phyloP scores from a whole-genome alignment of 192 early-diverging fungal species.

The Chytriomyces sp. region DNA sequence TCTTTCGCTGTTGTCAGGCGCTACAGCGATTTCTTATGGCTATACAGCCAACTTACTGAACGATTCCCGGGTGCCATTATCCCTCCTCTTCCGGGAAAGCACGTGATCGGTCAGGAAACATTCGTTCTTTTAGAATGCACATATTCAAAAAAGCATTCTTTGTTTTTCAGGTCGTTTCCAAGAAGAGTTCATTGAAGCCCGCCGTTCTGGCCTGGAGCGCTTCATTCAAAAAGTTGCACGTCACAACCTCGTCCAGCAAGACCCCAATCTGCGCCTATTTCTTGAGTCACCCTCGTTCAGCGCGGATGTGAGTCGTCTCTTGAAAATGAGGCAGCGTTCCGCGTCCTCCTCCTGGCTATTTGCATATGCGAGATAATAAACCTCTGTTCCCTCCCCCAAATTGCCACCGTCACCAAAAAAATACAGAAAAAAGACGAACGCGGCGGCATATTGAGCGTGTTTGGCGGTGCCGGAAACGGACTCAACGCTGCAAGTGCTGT shows the following conservation, averaged over 20 bases:
- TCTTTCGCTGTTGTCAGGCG: slow-evolving; percentile 84
- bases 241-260: slow-evolving; percentile 81
- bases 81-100: slow-evolving; percentile 92
- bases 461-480: not conserved
- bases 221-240: slow-evolving; percentile 77
- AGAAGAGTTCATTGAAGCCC: slow-evolving; percentile 92
- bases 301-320: slow-evolving; percentile 49
- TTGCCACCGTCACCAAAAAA: not conserved
- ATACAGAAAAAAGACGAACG: slow-evolving; percentile 20
- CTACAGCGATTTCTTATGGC: slow-evolving; percentile 93
- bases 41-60: slow-evolving; percentile 77
- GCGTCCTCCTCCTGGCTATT: not conserved
- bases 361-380: not conserved
- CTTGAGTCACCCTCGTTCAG: slow-evolving; percentile 85
- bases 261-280: slow-evolving; percentile 83
- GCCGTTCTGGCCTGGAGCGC: slow-evolving; percentile 80
- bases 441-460: not conserved
- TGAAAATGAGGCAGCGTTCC: too few species aligned
- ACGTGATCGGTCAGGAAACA: slow-evolving; percentile 67
- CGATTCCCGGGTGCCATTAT: slow-evolving; percentile 88
- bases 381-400: not conserved
- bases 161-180: slow-evolving; percentile 76
- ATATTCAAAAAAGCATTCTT: not conserved
- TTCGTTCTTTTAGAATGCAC: too few species aligned
- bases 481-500: not conserved